Evolutionary conservation across 73 alveolate species (phyloP), one percentile per base, ranked within the genome.

Genomic region (Blepharisma stoltei): DNA sequence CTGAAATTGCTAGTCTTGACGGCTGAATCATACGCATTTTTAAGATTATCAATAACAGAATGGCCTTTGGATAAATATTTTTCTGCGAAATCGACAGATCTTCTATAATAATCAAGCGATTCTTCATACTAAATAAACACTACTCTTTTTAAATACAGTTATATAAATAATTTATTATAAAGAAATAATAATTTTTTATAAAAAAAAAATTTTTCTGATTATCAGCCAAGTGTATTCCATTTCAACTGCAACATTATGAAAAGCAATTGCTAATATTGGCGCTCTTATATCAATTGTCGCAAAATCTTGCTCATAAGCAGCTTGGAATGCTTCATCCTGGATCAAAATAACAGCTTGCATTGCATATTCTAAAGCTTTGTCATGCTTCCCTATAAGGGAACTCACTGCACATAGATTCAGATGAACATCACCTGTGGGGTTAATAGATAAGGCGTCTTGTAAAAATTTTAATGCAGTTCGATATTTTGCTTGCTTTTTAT

Each of bases 211-310:
- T n/a, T n/a, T n/a, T n/a, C n/a, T n/a, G n/a, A n/a, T n/a, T n/a
- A 50, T 75, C n/a, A n/a, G n/a, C n/a, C n/a, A n/a, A n/a, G n/a
- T n/a, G n/a, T n/a, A 92, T 71, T 92, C 98, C 46, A 86, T 70
- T 67, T 92, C 98, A 7, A 92, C 96, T 11, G 92, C 98, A 45
- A 92, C 46, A 66, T 92, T 92, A 67, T 92, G 98, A 70, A 88
- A 92, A 21, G 97, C 89, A 0, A 92, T 90, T 0, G 97, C 93
- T 25, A 92, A 76, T n/a, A 91, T 92, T 50, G 97, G 89, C 9
- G 88, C 84, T 25, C 91, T 60, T 53, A 89, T 95, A 55, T 89
- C 86, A 53, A 82, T 77, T 38, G 65, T 83, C 50, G 41, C 41
- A 32, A 32, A 32, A 32, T 32, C 41, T 32, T 32, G 41, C 41